phyloP scores from a whole-genome alignment of 2,329 filamentous ascomycete species.

The Falciphora oryzae region DNA sequence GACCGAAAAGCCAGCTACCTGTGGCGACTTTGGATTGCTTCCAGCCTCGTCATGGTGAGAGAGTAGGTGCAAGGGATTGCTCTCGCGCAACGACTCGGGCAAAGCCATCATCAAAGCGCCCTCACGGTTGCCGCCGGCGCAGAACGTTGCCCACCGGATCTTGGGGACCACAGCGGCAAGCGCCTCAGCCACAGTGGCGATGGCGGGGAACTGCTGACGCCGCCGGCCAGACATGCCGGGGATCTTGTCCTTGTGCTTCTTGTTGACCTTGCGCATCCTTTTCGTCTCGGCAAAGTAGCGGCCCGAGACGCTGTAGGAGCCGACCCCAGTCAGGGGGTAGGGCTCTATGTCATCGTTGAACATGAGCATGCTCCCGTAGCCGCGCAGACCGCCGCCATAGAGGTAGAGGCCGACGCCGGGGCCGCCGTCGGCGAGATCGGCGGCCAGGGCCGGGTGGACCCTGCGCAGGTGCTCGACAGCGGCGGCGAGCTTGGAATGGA shows the following conservation, averaged over 20 bases:
- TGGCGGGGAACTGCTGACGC: conserved; percentile 76
- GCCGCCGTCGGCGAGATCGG: conserved; percentile 15
- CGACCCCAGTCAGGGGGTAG: conserved; percentile 80
- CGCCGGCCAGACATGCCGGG: conserved; percentile 78
- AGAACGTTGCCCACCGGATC: conserved; percentile 73
- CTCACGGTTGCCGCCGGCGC: conserved; percentile 78
- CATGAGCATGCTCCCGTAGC: conserved; percentile 88
- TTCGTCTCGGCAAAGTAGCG: conserved; percentile 51
- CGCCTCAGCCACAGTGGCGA: conserved; percentile 72
- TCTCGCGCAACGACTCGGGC: conserved; percentile 49
- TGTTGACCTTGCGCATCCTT: conserved; percentile 46
- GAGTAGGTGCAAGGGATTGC: conserved; percentile 54
- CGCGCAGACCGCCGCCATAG: conserved; percentile 83
- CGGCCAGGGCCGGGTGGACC: conserved; percentile 44
- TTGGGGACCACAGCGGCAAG: conserved; percentile 63
- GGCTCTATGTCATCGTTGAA: conserved; percentile 65
- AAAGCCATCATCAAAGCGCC: conserved; percentile 73
- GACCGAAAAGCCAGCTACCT: background rate
- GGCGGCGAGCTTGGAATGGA: conserved; percentile 50
- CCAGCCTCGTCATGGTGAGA: conserved; percentile 1
- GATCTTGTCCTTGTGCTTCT: conserved; percentile 47
- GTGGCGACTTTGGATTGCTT: background rate
- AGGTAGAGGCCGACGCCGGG: conserved; percentile 68
- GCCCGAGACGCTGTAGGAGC: conserved; percentile 65
- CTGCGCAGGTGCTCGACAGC: conserved; percentile 52